phyloP scores from a whole-genome alignment of 257 asterid species.

The Solanum sejunctum region DNA sequence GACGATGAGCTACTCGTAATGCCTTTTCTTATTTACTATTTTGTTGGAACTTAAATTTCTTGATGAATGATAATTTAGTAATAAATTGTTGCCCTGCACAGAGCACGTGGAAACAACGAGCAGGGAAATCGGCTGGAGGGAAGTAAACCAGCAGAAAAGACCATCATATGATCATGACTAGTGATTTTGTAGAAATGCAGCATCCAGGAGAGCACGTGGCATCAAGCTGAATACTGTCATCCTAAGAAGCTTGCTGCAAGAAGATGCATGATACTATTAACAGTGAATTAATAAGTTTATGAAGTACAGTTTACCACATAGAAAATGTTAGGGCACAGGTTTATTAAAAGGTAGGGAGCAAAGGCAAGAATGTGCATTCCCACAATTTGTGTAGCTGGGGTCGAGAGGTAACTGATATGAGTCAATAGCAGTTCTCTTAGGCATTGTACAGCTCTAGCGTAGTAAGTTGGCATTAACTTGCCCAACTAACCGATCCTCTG shows the following conservation, averaged over 20 bases:
- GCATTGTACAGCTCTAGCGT: slow-evolving; percentile 6
- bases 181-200: slow-evolving; percentile 3
- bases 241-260: background rate
- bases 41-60: background rate
- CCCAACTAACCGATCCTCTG: background rate
- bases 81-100: slow-evolving; percentile 15
- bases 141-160: slow-evolving; percentile 4
- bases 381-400: slow-evolving; percentile 4
- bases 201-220: background rate
- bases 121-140: slow-evolving; percentile 31
- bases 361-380: background rate
- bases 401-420: background rate
- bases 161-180: background rate
- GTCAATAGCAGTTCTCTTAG: background rate
- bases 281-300: background rate
- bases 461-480: slow-evolving; percentile 1
- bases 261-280: background rate
- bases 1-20: slow-evolving; percentile 90
- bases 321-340: background rate
- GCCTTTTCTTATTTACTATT: background rate
- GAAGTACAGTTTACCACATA: slow-evolving; percentile 6
- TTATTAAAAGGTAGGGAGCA: background rate
- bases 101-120: slow-evolving; percentile 73
- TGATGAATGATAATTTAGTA: background rate
- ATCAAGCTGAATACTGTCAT: background rate